These are phyloP conservation scores for Saccharomyces hybrid DNA, from an alignment of 1,139 yeast genomes.

Conservation along the genomic window DNA sequence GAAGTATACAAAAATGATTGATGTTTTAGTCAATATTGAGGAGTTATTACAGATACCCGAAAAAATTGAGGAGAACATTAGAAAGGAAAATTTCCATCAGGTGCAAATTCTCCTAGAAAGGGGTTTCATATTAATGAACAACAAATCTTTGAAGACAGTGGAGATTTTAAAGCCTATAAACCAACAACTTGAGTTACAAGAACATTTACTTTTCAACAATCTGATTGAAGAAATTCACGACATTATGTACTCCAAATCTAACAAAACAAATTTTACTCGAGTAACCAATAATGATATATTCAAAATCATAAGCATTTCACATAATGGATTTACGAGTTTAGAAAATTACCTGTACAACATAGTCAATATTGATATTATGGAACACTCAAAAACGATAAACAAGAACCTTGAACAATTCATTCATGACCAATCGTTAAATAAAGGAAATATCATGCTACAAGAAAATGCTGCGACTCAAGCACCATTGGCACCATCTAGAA, in stretches of 20 bases:
- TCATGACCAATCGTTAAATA: constrained; percentile 13
- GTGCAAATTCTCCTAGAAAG: constrained; percentile 57
- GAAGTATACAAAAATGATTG: constrained; percentile 61
- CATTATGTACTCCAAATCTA: constrained; percentile 58
- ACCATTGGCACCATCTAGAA: background rate
- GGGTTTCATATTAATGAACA: constrained; percentile 50
- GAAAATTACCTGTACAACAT: constrained; percentile 51
- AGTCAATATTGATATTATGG: constrained; percentile 50
- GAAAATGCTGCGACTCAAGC: constrained; percentile 3
- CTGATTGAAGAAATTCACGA: constrained; percentile 69
- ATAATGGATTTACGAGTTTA: constrained; percentile 38
- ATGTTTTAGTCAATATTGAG: constrained; percentile 62
- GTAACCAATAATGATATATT: constrained; percentile 14
- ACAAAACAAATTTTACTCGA: constrained; percentile 4
- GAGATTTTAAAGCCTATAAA: constrained; percentile 53
- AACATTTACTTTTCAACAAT: constrained; percentile 58
- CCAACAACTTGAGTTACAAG: constrained; percentile 54
- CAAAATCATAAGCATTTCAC: constrained; percentile 17
- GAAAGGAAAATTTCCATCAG: constrained; percentile 59
- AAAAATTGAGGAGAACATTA: constrained; percentile 54
- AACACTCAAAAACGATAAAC: constrained; percentile 38
- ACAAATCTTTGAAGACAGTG: constrained; percentile 53
- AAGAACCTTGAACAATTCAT: constrained; percentile 40
- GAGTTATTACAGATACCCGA: constrained; percentile 53
- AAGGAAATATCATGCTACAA: constrained; percentile 19